Base-by-base conservation (phyloP, 2,329 filamentous ascomycete genomes). In the Sporothrix humicola region DNA sequence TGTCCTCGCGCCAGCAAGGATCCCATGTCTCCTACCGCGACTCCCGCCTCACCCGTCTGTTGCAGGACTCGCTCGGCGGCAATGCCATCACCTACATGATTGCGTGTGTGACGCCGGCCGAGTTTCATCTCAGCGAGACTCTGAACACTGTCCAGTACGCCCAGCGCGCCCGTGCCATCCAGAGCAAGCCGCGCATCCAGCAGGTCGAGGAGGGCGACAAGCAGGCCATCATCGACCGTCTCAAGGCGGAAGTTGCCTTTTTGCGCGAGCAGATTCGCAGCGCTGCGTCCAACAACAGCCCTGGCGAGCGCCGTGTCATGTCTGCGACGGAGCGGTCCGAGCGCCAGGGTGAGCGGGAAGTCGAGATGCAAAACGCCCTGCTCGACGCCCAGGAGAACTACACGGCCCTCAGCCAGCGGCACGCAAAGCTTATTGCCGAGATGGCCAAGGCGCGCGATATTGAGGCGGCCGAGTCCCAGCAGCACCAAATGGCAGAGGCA, bases 61-160 rank as follows among this genome's bases (percentile, higher is more conserved):
- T 99, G 20, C 96, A 99, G 85, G 96, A 99, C 82, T 99, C 96
- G 0, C 87, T 99, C 5, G 96, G 96, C 73, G 96, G 96, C 4
- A 98, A 97, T 80, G 96, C 96, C 50, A 97, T 98, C 80, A 99
- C 96, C 0, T 99, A 98, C 84, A 98, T 99, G 96, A 96, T 99
- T 83, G 96, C 96, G 9, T 99, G 96, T 83, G 95, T 99, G 44
- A 99, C 95, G 0, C 95, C 95, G 0, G 94, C 95, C 15, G 95
- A 98, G 81, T 99, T 99, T 80, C 96, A 99, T 81, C 86, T 99
- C 61, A 98, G 95, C 83, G 96, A 99, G 83, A 98, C 97, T 0
- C 85, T 99, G 73, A 99, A 99, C 81, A 99, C 96, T 0, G 93
- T 99, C 26, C 93, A 98, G 81, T 99, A 99, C 82, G 96, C 96